Base-by-base conservation (phyloP, 202 grass and related monocot species). In the Setaria viridis region DNA sequence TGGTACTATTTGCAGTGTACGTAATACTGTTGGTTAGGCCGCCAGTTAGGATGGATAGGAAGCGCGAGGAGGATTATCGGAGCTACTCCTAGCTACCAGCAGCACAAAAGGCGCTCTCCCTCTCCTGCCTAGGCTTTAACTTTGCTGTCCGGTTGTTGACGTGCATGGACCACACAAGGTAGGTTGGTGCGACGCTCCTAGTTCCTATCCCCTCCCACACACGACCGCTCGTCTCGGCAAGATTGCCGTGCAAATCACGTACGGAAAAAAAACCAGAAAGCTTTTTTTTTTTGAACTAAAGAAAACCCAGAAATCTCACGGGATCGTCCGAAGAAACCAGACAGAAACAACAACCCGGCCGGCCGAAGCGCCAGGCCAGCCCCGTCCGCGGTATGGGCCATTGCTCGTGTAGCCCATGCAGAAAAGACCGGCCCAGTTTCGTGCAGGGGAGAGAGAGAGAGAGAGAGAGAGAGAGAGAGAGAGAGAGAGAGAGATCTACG, bases 111-210 rank as follows among this genome's bases (percentile, higher is more conserved):
- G 48, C 5, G 72, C 49, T 37, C 8, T 20, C 32, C 2, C n/a
- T n/a, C 55, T 58, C 19, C 55, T 34, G 7, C 13, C 29, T 30
- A 74, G 48, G 48, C 47, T 74, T 74, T 59, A 17, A 21, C 50
- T 77, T 51, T 72, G 45, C 41, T 73, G 73, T 68, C 77, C 70
- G 68, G 80, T 87, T 69, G 75, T 74, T 80, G 85, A 54, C n/a
- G 62, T 29, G 75, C 60, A 39, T 35, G 49, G 76, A 90, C 62
- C 83, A 54, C 88, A 2, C 17, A 37, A 72, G 25, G 83, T 19
- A 49, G 83, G 37, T 78, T 46, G 74, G 35, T 62, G 51, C 41
- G 35, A 8, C 51, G 65, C 34, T 45, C 13, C 12, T 42, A 49
- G 30, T 12, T 70, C 63, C 48, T 9, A 4, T 56, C 79, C 29